Percentiles rank a stretch among this genome's conserved stretches.
These are phyloP conservation scores for Wickerhamiella kurtzmanii DNA, from an alignment of 805 yeast species.

Conservation along the genomic window DNA sequence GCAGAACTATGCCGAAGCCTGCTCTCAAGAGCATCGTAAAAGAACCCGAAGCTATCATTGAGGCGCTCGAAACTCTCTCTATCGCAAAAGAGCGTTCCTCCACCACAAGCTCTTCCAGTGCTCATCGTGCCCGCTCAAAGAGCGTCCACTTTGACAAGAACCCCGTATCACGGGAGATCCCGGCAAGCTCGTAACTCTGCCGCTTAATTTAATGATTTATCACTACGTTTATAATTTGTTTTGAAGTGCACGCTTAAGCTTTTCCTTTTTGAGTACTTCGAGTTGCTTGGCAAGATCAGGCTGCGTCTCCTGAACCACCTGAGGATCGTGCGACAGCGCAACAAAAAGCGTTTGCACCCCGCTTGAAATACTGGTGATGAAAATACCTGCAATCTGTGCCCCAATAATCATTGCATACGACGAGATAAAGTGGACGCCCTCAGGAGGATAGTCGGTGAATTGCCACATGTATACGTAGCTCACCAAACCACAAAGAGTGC, in stretches of 20 bases:
- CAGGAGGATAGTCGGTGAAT: constrained; percentile 61
- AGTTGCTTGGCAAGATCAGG: constrained; percentile 31
- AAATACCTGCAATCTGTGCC: constrained; percentile 58
- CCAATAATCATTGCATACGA: constrained; percentile 65
- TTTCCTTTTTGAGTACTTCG: neutral
- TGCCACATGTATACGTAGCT: constrained; percentile 53
- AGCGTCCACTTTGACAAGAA: constrained; percentile 19
- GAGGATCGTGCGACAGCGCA: constrained; percentile 75
- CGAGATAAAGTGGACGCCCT: constrained; percentile 30
- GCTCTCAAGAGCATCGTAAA: constrained; percentile 5
- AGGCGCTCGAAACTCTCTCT: neutral
- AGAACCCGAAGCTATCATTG: constrained; percentile 6
- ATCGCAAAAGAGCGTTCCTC: neutral
- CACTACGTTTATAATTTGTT: neutral
- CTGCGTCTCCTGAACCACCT: constrained; percentile 58
- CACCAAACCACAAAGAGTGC: constrained; percentile 49
- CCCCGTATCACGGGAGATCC: constrained; percentile 6
- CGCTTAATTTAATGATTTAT: too few relatives aligned
- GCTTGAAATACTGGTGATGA: constrained; percentile 62
- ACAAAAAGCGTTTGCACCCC: constrained; percentile 78
- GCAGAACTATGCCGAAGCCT: constrained; percentile 2
- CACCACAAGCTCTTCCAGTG: neutral
- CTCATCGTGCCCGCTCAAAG: constrained; percentile 12
- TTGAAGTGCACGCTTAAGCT: neutral
- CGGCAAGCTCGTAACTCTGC: neutral